phyloP scores from a whole-genome alignment of 1,284 basidiomycete genomes.

The Heterobasidion occidentale region DNA sequence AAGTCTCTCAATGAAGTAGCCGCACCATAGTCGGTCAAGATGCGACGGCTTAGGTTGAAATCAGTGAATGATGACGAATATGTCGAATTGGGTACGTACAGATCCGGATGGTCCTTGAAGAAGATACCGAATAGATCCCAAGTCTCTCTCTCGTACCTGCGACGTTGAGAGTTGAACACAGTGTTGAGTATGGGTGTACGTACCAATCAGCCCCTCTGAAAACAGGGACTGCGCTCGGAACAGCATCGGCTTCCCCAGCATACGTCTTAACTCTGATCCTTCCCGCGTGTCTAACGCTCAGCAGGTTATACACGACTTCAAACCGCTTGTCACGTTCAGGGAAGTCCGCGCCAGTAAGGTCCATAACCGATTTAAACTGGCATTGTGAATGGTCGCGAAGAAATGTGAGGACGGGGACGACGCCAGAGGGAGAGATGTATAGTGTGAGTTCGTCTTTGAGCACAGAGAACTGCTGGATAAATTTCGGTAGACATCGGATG shows the following conservation, averaged over 20 bases:
- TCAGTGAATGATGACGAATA: slow-evolving; percentile 9
- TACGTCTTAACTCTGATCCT: slow-evolving; percentile 98
- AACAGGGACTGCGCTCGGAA: slow-evolving; percentile 77
- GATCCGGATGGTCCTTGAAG: slow-evolving; percentile 94
- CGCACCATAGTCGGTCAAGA: slow-evolving; percentile 95
- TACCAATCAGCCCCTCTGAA: slow-evolving; percentile 96
- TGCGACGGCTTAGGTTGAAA: slow-evolving; percentile 62
- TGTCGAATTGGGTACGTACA: slow-evolving; percentile 47
- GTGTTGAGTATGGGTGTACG: slow-evolving; percentile 12
- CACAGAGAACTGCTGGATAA: slow-evolving; percentile 95
- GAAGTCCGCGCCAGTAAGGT: slow-evolving; percentile 94
- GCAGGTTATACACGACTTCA: slow-evolving; percentile 95
- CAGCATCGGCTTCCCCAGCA: slow-evolving; percentile 90
- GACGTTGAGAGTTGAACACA: slow-evolving; percentile 5
- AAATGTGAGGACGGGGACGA: slow-evolving; percentile 88
- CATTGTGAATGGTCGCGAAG: slow-evolving; percentile 95
- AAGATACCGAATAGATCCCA: slow-evolving; percentile 99
- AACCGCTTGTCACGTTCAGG: slow-evolving; percentile 92
- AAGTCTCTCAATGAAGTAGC: slow-evolving; percentile 5
- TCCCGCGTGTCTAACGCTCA: slow-evolving; percentile 70
- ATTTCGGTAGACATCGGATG: slow-evolving; percentile 87
- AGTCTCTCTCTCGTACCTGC: slow-evolving; percentile 91
- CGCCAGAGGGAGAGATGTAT: slow-evolving; percentile 76
- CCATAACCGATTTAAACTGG: slow-evolving; percentile 91
- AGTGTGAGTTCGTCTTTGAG: slow-evolving; percentile 95